Evolutionary conservation across 768 basidiomycete genomes (phyloP).

Genomic region (Psilocybe tampanensis): DNA sequence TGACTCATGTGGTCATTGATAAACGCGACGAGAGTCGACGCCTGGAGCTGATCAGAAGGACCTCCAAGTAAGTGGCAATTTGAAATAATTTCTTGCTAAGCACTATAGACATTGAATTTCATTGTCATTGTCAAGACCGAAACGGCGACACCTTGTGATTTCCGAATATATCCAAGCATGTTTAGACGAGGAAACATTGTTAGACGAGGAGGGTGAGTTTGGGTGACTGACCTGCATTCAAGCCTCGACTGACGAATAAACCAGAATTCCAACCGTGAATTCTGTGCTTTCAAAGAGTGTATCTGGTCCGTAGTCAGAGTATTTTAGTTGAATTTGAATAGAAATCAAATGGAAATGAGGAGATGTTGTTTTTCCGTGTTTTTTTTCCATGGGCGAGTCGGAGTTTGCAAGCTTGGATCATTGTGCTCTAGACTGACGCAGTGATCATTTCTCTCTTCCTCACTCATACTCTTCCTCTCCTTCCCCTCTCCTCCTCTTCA

Average conservation of each 20-base stretch:
- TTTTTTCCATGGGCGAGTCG: slow-evolving; percentile 25
- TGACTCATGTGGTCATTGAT: slow-evolving; percentile 87
- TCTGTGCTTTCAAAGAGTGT: too few species aligned
- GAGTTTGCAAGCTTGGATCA: slow-evolving; percentile 27
- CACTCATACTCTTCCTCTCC: slow-evolving; percentile 14
- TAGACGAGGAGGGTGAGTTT: slow-evolving; percentile 81
- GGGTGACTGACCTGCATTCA: not conserved
- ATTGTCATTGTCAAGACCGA: slow-evolving; percentile 61
- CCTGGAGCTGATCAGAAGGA: slow-evolving; percentile 66
- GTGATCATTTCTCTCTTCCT: slow-evolving; percentile 13
- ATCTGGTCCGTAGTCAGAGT: too few species aligned
- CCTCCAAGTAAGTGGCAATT: slow-evolving; percentile 57
- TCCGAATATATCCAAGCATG: slow-evolving; percentile 79
- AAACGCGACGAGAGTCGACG: slow-evolving; percentile 80
- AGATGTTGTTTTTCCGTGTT: slow-evolving; percentile 27
- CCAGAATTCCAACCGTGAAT: slow-evolving; percentile 27
- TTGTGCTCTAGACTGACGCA: slow-evolving; percentile 16
- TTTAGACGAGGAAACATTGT: slow-evolving; percentile 79
- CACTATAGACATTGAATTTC: too few species aligned
- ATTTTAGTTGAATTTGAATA: not conserved
- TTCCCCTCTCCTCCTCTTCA: slow-evolving; percentile 9
- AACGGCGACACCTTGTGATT: slow-evolving; percentile 76
- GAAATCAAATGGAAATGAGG: not conserved
- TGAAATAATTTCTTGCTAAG: not conserved
- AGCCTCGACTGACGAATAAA: not conserved